Evolutionary conservation across 306 rosid species (phyloP).

Genomic region (Acacia acuminata): DNA sequence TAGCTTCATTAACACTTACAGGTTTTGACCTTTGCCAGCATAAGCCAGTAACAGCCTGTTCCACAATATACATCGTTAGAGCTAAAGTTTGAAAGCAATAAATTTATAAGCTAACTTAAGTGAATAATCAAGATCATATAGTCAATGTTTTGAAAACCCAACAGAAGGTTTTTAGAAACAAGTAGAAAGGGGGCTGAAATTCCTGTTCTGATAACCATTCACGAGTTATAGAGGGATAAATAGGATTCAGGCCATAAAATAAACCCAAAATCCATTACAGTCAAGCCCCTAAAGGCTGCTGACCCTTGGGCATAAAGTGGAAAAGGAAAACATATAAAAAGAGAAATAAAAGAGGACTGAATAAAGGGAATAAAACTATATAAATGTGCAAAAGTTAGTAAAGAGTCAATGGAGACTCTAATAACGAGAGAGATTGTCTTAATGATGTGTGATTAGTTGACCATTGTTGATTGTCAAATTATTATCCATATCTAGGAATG

Average conservation of each 20-base stretch:
- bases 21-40: slow-evolving; percentile 99
- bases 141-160: neutral
- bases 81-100: slow-evolving; percentile 17
- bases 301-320: neutral
- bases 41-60: slow-evolving; percentile 93
- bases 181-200: neutral
- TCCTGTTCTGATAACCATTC: neutral
- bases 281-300: neutral
- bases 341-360: neutral
- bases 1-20: slow-evolving; percentile 76
- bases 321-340: neutral
- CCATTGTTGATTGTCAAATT: neutral
- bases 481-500: neutral
- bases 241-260: neutral
- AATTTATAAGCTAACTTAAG: slow-evolving; percentile 6
- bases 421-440: neutral
- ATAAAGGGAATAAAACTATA: neutral
- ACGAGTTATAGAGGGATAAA: neutral
- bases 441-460: neutral
- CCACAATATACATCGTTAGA: slow-evolving; percentile 42
- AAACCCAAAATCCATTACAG: neutral
- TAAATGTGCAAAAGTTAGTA: neutral
- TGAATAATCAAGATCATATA: neutral
- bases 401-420: neutral
- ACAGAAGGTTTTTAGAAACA: neutral